Evolutionary conservation across 441 rosid species (phyloP).

Genomic region (Eruca vesicaria): DNA sequence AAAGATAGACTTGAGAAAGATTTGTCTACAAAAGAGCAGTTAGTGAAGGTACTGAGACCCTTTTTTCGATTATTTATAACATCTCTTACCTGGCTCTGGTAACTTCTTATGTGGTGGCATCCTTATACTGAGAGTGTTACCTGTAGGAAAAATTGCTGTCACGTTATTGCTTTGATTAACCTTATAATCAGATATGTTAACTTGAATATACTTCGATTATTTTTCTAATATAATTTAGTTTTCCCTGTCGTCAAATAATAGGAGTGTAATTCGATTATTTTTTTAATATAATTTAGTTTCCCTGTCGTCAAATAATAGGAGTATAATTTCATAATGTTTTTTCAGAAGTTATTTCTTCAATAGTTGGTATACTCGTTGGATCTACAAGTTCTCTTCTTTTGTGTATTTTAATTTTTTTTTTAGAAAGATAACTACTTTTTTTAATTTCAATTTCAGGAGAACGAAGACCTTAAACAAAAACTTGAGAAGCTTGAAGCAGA

Average conservation of each 20-base stretch:
- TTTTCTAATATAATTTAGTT: not conserved
- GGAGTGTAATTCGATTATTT: too few relatives aligned
- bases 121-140: too few relatives aligned
- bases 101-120: not conserved
- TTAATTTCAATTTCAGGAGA: slow-evolving; percentile 53
- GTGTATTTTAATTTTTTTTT: not conserved
- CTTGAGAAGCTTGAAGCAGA: slow-evolving; percentile 81
- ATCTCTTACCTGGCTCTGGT: slow-evolving; percentile 6
- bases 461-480: slow-evolving; percentile 60
- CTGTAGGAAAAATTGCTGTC: not conserved
- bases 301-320: not conserved
- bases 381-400: slow-evolving; percentile 8
- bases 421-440: slow-evolving; percentile 11
- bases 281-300: too few relatives aligned
- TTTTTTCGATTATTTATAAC: not conserved
- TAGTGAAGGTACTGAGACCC: slow-evolving; percentile 61
- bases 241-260: not conserved
- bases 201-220: not conserved
- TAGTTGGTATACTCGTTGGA: not conserved
- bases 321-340: not conserved
- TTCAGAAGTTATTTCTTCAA: not conserved
- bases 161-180: not conserved
- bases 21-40: slow-evolving; percentile 51
- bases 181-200: not conserved
- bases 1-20: slow-evolving; percentile 81